Percentiles rank a stretch among this genome's conserved stretches.
These are phyloP conservation scores for Nakataea oryzae DNA, from an alignment of 2,329 filamentous ascomycete genomes.

Conservation along the genomic window DNA sequence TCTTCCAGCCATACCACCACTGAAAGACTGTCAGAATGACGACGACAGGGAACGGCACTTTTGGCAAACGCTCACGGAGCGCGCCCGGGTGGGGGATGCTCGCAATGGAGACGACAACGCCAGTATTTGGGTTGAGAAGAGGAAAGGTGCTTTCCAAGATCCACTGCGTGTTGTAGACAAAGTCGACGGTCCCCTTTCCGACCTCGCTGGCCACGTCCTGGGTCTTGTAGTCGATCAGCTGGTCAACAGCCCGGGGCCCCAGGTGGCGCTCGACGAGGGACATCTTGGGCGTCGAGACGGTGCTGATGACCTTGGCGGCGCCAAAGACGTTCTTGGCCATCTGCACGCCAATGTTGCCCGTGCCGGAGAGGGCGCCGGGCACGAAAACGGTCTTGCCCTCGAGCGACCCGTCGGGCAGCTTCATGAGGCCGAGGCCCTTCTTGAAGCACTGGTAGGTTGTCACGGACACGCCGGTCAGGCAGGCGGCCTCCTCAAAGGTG, in stretches of 20 bases:
- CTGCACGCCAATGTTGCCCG: slow-evolving; percentile 34
- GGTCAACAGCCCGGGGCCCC: slow-evolving; percentile 30
- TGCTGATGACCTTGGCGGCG: slow-evolving; percentile 35
- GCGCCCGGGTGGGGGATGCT: slow-evolving; percentile 22
- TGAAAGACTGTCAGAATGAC: slow-evolving; percentile 17
- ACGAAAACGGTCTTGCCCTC: slow-evolving; percentile 41
- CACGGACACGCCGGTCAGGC: slow-evolving; percentile 22
- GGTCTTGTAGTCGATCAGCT: slow-evolving; percentile 40
- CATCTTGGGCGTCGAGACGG: slow-evolving; percentile 41
- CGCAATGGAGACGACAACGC: slow-evolving; percentile 29
- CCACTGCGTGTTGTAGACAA: slow-evolving; percentile 38
- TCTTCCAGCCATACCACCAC: slow-evolving; percentile 27
- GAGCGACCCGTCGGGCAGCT: slow-evolving; percentile 21
- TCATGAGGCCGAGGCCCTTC: slow-evolving; percentile 24
- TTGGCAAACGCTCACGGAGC: slow-evolving; percentile 20
- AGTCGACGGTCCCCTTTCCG: slow-evolving; percentile 32
- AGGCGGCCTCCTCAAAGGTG: slow-evolving; percentile 17
- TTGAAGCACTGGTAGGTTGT: slow-evolving; percentile 33
- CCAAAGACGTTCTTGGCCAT: slow-evolving; percentile 39
- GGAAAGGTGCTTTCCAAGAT: slow-evolving; percentile 25
- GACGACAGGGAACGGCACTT: slow-evolving; percentile 10
- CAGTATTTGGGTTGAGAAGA: slow-evolving; percentile 23
- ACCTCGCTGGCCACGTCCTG: slow-evolving; percentile 25
- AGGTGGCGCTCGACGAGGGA: slow-evolving; percentile 28
- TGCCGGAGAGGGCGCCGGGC: slow-evolving; percentile 36